Evolutionary conservation across 2,329 filamentous ascomycete species (phyloP).

Genomic region (Aspergillus brunneoviolaceus): DNA sequence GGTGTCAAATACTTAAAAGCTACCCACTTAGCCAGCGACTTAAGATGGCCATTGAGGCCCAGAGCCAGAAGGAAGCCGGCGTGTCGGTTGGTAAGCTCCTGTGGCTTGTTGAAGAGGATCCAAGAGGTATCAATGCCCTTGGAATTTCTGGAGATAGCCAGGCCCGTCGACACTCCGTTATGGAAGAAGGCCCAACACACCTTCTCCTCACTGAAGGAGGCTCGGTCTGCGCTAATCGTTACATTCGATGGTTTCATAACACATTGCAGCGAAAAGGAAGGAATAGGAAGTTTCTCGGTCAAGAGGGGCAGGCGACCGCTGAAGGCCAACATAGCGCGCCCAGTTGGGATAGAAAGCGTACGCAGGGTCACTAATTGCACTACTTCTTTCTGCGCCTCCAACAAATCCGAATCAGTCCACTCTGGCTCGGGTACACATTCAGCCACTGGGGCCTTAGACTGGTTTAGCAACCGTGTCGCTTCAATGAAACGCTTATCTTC

Average conservation of each 20-base stretch:
- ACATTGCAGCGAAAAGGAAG: constrained; percentile 88
- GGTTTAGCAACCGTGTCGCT: constrained; percentile 80
- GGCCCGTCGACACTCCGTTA: constrained; percentile 86
- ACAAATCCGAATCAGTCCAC: constrained; percentile 80
- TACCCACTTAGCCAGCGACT: constrained; percentile 92
- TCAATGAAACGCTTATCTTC: constrained; percentile 89
- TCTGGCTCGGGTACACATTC: constrained; percentile 71
- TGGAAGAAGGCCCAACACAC: constrained; percentile 99
- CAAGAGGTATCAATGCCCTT: constrained; percentile 97
- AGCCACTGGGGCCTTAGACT: constrained; percentile 75
- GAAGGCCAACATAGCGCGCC: constrained; percentile 84
- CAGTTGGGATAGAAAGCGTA: constrained; percentile 84
- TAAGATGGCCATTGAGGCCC: constrained; percentile 92
- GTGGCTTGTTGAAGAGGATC: constrained; percentile 97
- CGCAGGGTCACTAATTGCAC: constrained; percentile 83
- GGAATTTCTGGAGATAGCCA: constrained; percentile 85
- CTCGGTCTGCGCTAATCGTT: constrained; percentile 88
- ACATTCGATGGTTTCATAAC: constrained; percentile 89
- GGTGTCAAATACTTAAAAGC: constrained; percentile 99
- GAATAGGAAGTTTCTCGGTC: constrained; percentile 86
- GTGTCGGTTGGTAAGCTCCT: constrained; percentile 91
- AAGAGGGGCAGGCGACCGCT: constrained; percentile 82
- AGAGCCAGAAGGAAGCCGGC: constrained; percentile 89
- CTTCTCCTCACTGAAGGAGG: constrained; percentile 87
- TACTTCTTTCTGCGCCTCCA: constrained; percentile 89